Evolutionary conservation across 768 basidiomycete species (phyloP), one percentile per base, ranked within the genome.

Genomic region (Collybia mongolica): DNA sequence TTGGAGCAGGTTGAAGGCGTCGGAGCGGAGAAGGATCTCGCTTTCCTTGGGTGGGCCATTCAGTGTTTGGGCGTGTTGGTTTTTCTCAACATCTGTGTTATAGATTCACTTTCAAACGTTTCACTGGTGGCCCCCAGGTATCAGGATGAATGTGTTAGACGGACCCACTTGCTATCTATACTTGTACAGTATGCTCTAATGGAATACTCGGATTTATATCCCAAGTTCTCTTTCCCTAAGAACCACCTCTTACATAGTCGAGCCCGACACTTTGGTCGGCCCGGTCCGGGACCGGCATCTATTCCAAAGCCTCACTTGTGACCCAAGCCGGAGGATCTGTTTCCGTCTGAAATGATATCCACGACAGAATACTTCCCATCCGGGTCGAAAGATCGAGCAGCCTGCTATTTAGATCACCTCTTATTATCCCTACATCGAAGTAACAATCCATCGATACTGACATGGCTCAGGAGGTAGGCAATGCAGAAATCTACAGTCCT

Each of bases 91-190:
- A 3, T 51, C 44, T 36, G 36, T 2, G 28, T 36, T 53, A 22
- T 60, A 92, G 90, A 52, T 92, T 91, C 65, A 92, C 90, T 15
- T 92, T 91, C 83, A 91, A 90, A 66, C 82, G 90, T 20, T 90
- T 77, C 54, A 73, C 74, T 44, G 73, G 73, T 41, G 74, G 74
- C 39, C 40, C 52, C 2, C 54, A 60, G 48, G 51, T 54, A 11
- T 60, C 58, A 49, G 56, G 59, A 23, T 57, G 42, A 57, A 35
- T 19, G 6, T 24, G 17, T 41, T 9, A 26, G 20, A 15, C 3
- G 22, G 39, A 4, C n/a, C 14, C 15, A 46, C 14, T 40, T 6
- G 47, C 26, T 48, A 51, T 51, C 17, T 48, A 51, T 48, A 39
- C 38, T 44, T 56, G 55, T 53, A 56, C 53, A 47, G 23, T 49